Conservation (phyloP, 23 red algal genomes). For the Pyropia haitanensis region DNA sequence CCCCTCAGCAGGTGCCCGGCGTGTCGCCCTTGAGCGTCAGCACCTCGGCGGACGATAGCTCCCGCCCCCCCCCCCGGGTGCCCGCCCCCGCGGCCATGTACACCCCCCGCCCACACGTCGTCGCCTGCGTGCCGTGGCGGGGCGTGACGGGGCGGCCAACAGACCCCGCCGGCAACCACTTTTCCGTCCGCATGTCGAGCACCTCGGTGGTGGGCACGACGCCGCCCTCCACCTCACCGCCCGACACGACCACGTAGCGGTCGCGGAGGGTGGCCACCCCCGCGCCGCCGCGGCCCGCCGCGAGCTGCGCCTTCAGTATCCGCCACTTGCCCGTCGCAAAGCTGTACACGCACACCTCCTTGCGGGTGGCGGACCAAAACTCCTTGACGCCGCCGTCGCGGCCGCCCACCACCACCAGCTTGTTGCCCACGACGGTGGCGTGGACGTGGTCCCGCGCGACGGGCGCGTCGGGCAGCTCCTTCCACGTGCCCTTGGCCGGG, state of each 20-base stretch:
- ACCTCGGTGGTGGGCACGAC: background rate
- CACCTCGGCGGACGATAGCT: conserved; percentile 32
- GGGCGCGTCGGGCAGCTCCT: background rate
- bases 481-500: conserved; percentile 15
- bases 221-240: conserved; percentile 33
- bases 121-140: conserved; percentile 22
- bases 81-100: conserved; percentile 48
- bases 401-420: conserved; percentile 46
- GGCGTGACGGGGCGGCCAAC: conserved; percentile 23
- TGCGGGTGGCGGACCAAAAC: conserved; percentile 30
- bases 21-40: no score
- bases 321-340: conserved; percentile 35
- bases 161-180: conserved; percentile 24
- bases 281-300: conserved; percentile 29
- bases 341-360: conserved; percentile 27
- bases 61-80: conserved; percentile 23
- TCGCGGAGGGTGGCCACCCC: conserved; percentile 15
- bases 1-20: no score
- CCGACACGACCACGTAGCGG: conserved; percentile 34
- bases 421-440: conserved; percentile 21
- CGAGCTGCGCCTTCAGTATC: conserved; percentile 16
- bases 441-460: conserved; percentile 34
- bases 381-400: conserved; percentile 34
- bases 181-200: conserved; percentile 14
- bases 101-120: conserved; percentile 16